Evolutionary conservation across 768 basidiomycete genomes (phyloP).

Genomic region (Mycena chlorophos): DNA sequence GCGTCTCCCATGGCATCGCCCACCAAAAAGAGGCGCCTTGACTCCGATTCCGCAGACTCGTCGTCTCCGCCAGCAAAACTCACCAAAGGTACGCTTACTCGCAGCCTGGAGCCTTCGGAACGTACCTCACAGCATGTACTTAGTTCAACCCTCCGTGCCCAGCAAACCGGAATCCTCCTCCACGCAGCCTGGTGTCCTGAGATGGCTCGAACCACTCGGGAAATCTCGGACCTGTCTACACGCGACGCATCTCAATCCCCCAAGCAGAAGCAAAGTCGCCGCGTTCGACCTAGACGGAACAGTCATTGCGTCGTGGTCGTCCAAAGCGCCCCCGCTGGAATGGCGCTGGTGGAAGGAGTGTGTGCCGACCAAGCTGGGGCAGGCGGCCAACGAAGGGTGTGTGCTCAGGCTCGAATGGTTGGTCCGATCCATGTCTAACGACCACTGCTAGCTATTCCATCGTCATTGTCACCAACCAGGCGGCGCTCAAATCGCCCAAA

Average conservation of each 20-base stretch:
- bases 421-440: background rate
- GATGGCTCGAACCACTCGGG: constrained; percentile 44
- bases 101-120: too few species aligned
- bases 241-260: constrained; percentile 43
- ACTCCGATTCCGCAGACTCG: too few species aligned
- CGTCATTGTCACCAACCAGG: constrained; percentile 83
- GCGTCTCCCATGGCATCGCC: too few species aligned
- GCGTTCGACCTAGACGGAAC: constrained; percentile 89
- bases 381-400: constrained; percentile 62
- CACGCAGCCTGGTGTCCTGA: too few species aligned
- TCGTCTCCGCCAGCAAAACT: too few species aligned
- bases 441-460: constrained; percentile 55
- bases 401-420: background rate
- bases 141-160: too few species aligned
- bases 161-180: too few species aligned
- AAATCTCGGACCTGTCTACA: constrained; percentile 42
- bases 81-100: too few species aligned
- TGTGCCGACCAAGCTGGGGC: constrained; percentile 64
- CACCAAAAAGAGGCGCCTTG: too few species aligned
- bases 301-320: constrained; percentile 51
- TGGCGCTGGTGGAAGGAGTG: constrained; percentile 75
- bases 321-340: constrained; percentile 30
- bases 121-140: too few species aligned
- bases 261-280: constrained; percentile 58
- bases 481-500: constrained; percentile 38